Conservation (phyloP, 176 grass and related monocot species). For the Puya raimondii region DNA sequence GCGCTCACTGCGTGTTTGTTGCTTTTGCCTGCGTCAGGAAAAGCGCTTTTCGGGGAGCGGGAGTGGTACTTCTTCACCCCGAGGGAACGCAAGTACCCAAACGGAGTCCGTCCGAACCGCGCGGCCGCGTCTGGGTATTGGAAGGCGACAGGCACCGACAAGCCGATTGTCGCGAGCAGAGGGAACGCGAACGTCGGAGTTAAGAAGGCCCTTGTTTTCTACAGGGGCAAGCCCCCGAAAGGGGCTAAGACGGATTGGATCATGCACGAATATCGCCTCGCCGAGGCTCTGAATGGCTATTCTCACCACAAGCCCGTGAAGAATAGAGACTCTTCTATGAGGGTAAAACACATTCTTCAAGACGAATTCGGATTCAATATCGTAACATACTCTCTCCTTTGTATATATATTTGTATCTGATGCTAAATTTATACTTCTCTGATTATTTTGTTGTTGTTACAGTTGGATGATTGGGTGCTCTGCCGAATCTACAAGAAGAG, state of each 20-base stretch:
- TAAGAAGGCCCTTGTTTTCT: constrained; percentile 83
- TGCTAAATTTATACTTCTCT: not conserved
- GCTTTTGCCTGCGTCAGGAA: constrained; percentile 12
- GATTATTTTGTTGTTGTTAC: not conserved
- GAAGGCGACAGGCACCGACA: constrained; percentile 71
- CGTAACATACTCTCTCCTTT: not conserved
- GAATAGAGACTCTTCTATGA: constrained; percentile 42
- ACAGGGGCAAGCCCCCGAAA: constrained; percentile 50
- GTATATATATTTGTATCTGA: too few species aligned
- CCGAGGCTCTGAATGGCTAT: not conserved
- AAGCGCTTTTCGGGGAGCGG: constrained; percentile 40
- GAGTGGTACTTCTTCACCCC: constrained; percentile 84
- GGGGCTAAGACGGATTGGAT: constrained; percentile 75
- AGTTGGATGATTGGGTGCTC: constrained; percentile 79
- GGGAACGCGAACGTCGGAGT: constrained; percentile 28
- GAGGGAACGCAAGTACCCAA: constrained; percentile 55
- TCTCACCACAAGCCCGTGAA: not conserved
- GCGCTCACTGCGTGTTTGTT: not conserved
- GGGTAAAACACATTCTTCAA: constrained; percentile 21
- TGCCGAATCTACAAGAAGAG: constrained; percentile 67
- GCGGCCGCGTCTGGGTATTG: constrained; percentile 47
- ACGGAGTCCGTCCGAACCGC: constrained; percentile 51
- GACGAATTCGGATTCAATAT: not conserved
- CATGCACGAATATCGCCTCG: constrained; percentile 86
- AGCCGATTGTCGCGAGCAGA: constrained; percentile 20